Conservation (phyloP, 2,329 filamentous ascomycete genomes). For the Aspergillus flavus region DNA sequence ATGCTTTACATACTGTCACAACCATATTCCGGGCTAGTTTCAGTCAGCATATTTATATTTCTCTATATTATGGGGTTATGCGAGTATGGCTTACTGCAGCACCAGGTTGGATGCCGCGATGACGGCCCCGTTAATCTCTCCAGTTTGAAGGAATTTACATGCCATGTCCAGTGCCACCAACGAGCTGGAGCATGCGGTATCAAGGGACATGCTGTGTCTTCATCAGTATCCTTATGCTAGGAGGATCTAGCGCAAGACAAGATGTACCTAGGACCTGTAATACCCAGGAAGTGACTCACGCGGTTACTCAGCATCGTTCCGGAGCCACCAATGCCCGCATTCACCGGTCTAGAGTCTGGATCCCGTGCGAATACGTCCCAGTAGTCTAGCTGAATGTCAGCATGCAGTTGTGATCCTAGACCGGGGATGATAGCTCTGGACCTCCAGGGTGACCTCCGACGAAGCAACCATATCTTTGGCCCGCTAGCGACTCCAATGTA, state of each 20-base stretch:
- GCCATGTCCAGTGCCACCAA: constrained; percentile 35
- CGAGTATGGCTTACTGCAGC: not conserved
- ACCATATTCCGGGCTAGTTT: constrained; percentile 29
- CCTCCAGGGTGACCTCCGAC: constrained; percentile 12
- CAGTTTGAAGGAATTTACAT: constrained; percentile 21
- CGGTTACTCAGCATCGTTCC: constrained; percentile 10
- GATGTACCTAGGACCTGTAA: constrained; percentile 4
- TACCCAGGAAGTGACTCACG: constrained; percentile 7
- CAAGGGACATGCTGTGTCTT: constrained; percentile 24
- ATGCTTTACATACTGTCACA: constrained; percentile 14
- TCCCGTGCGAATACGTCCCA: constrained; percentile 7
- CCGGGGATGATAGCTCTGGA: not conserved
- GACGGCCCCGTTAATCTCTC: constrained; percentile 25
- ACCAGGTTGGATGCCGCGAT: constrained; percentile 35
- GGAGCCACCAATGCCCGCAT: constrained; percentile 2
- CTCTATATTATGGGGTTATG: fast-evolving
- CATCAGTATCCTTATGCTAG: not conserved
- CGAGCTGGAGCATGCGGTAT: constrained; percentile 41
- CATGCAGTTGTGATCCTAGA: too few relatives aligned
- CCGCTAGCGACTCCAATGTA: constrained; percentile 9
- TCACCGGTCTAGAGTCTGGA: not conserved
- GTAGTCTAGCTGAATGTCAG: not conserved
- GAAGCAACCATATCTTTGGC: constrained; percentile 10
- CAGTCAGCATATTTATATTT: constrained; percentile 13
- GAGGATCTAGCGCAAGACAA: not conserved